Evolutionary conservation across 345 rosid genomes (phyloP), one percentile per base, ranked within the genome.

Genomic region (Capsella bursapastoris): DNA sequence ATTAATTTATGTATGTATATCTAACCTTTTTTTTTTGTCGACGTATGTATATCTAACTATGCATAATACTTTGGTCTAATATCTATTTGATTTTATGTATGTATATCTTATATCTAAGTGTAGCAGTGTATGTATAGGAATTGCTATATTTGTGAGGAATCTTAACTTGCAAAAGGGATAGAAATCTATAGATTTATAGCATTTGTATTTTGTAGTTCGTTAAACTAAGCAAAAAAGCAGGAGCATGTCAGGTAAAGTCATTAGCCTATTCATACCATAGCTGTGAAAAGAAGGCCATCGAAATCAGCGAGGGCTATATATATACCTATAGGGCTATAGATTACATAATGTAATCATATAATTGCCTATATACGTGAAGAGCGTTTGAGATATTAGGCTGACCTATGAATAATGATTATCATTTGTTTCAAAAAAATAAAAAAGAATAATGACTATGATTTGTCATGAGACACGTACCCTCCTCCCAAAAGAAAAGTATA

Each of bases 281-380:
- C 68, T 58, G 62, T 50, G 72, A 40, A 40, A 40, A 45, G 0
- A 31, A 58, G 52, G 68, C 68, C 55, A 74, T 59, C 38, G 78
- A 74, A 74, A 74, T 66, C 68, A 74, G 62, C 61, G 78, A 66
- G 53, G 61, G 61, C 78, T 74, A 57, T 27, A 72, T 74, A 58
- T 37, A n/a, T 7, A 37, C 67, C n/a, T n/a, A n/a, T n/a, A n/a
- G n/a, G n/a, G n/a, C 52, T 57, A 66, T 16, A 74, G 53, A 66
- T 66, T 57, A 48, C 66, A 66, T 57, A 7, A 57, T 74, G 66
- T 66, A 57, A 73, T 73, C 66, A 57, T 65, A 57, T 65, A 74
- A 34, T 44, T 55, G 59, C 59, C 29, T 66, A 13, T 18, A 12
- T 57, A 57, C 18, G 47, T 32, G 57, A 65, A 37, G 43, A 49